These are phyloP conservation scores for Odontarrhena argentea DNA, from an alignment of 345 rosid species.

Conservation along the genomic window DNA sequence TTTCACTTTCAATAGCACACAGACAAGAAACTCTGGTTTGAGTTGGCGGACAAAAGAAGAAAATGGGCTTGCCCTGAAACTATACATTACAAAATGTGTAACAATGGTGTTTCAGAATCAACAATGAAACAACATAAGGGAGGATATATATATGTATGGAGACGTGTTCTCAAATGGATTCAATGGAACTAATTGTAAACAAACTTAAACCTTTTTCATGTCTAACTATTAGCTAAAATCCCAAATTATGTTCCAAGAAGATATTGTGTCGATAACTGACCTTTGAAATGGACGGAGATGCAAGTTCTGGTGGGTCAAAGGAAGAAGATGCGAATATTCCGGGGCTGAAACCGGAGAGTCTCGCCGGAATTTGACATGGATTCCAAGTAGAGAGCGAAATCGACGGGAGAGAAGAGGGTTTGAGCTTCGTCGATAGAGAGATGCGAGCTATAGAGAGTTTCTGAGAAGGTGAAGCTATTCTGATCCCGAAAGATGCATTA, in stretches of 20 bases:
- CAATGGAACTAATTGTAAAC: constrained; percentile 5
- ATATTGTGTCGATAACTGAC: constrained; percentile 40
- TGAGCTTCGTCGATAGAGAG: constrained; percentile 32
- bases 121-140: constrained; percentile 2
- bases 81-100: background rate
- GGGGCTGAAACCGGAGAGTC: constrained; percentile 29
- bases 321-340: constrained; percentile 42
- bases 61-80: background rate
- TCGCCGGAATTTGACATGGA: constrained; percentile 20
- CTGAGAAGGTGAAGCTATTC: constrained; percentile 28
- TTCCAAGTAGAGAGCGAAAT: constrained; percentile 30
- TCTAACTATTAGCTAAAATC: background rate
- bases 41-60: background rate
- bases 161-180: background rate
- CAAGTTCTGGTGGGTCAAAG: constrained; percentile 35
- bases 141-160: constrained; percentile 35
- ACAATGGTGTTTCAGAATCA: constrained; percentile 7
- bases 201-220: background rate
- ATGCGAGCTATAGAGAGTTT: constrained; percentile 24
- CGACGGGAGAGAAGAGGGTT: constrained; percentile 14
- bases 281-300: constrained; percentile 41
- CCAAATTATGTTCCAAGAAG: background rate
- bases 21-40: background rate
- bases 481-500: constrained; percentile 38
- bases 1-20: constrained; percentile 69